Base-by-base conservation (phyloP, 495 filamentous ascomycete species). In the Hypoxylon subgilvum region DNA sequence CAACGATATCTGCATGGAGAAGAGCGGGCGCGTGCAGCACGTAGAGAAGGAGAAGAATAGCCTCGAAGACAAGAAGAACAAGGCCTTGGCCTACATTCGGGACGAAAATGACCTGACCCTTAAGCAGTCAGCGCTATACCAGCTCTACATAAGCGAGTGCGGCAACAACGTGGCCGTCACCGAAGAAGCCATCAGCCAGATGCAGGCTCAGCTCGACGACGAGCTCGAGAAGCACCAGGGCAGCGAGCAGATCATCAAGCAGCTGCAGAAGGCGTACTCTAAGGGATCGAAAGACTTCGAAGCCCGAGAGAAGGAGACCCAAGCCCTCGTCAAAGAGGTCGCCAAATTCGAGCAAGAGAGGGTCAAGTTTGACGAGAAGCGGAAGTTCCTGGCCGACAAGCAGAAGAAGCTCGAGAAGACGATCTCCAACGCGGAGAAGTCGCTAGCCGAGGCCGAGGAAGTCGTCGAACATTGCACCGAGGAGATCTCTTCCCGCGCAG, bases 291-390 rank as follows among this genome's bases (percentile, higher is more conserved):
- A 90, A 63, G 89, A 96, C 59, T 90, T 84, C 54, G 90, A 96
- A 66, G 74, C 78, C 16, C 84, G 95, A 58, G 92, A 97, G 63
- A 91, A 92, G 63, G 81, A 89, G 18, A 85, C 84, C 0, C 89
- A 97, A 62, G 76, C 69, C n/a, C 75, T 96, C 41, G 63, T 89
- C 47, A 96, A 95, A 68, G 91, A 97, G 69, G 88, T 92, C 79
- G 84, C 90, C 12, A 93, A 89, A 69, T 89, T 92, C 52, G 94
- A 98, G 64, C 96, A 96, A 65, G 94, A 97, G 67, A 84, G 85
- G 27, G 94, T 98, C 70, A 97, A 97, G 66, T 92, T 95, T 63
- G 94, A 97, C 49, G 94, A 97, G 72, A 97, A 97, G 79, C 86
- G 88, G 66, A 98, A 98, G 68, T 96, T 96, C 72, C 72, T 98